Evolutionary conservation across 2,329 filamentous ascomycete species (phyloP).

Genomic region (Stemphylium vesicarium): DNA sequence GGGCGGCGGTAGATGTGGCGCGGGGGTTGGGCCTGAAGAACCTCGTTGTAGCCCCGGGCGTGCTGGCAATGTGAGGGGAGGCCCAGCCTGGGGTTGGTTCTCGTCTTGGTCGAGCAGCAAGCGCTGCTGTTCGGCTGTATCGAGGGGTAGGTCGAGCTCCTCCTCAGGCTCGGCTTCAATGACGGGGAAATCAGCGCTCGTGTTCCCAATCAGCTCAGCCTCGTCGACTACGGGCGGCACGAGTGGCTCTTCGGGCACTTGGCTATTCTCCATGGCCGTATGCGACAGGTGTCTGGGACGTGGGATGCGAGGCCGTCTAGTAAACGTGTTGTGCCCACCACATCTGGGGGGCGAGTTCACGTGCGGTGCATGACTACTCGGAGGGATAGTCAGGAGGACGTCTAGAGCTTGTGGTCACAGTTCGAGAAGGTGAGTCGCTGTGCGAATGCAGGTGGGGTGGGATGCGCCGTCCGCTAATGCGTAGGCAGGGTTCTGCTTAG

Average conservation of each 20-base stretch:
- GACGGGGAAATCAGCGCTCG: conserved; percentile 37
- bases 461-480: conserved; percentile 22
- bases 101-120: conserved; percentile 35
- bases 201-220: conserved; percentile 45
- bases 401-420: conserved; percentile 1
- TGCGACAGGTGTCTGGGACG: conserved; percentile 16
- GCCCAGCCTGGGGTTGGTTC: conserved; percentile 21
- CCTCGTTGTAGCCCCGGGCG: conserved; percentile 52
- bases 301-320: conserved; percentile 18
- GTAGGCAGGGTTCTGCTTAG: conserved; percentile 10
- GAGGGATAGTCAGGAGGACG: not conserved
- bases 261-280: conserved; percentile 37
- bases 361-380: conserved; percentile 24
- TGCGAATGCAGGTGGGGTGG: conserved; percentile 17
- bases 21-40: conserved; percentile 47
- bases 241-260: conserved; percentile 33
- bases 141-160: conserved; percentile 44
- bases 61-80: conserved; percentile 32
- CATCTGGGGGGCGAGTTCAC: conserved; percentile 27
- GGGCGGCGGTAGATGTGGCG: conserved; percentile 53
- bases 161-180: conserved; percentile 41
- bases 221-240: conserved; percentile 47
- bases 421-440: conserved; percentile 11
- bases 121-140: conserved; percentile 45
- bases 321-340: conserved; percentile 31